phyloP scores from a whole-genome alignment of 2,329 filamentous ascomycete species.

The Zalaria obscura region DNA sequence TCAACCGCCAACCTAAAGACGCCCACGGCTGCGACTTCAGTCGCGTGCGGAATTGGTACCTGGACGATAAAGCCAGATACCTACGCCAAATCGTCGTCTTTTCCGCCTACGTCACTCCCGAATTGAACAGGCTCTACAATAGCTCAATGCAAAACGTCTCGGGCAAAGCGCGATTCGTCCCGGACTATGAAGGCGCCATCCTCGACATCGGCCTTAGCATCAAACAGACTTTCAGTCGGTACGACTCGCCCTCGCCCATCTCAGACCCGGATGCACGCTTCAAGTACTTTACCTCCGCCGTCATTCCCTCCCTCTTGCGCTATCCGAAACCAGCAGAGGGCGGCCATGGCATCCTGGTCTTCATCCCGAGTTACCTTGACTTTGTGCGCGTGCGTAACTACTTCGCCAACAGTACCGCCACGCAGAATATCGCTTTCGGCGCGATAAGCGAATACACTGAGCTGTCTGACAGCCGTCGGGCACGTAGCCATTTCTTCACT shows the following conservation, averaged over 20 bases:
- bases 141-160: constrained; percentile 65
- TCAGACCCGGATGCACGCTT: constrained; percentile 80
- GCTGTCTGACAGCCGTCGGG: constrained; percentile 63
- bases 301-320: constrained; percentile 62
- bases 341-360: constrained; percentile 59
- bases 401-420: constrained; percentile 56
- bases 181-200: constrained; percentile 55
- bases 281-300: constrained; percentile 72
- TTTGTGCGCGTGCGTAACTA: constrained; percentile 89
- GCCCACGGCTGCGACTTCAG: constrained; percentile 88
- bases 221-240: constrained; percentile 81
- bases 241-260: constrained; percentile 55
- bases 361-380: constrained; percentile 87
- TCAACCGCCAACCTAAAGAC: constrained; percentile 82
- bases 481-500: constrained; percentile 72
- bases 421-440: constrained; percentile 54
- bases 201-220: constrained; percentile 51
- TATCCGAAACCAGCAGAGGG: constrained; percentile 44
- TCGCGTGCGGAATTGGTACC: constrained; percentile 78
- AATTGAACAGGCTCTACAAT: constrained; percentile 68
- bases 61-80: constrained; percentile 69
- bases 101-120: constrained; percentile 73
- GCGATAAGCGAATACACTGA: constrained; percentile 81
- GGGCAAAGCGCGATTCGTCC: constrained; percentile 61
- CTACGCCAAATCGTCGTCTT: constrained; percentile 78